These are phyloP conservation scores for Vigna nakashimae DNA, from an alignment of 306 rosid genomes.

Conservation along the genomic window DNA sequence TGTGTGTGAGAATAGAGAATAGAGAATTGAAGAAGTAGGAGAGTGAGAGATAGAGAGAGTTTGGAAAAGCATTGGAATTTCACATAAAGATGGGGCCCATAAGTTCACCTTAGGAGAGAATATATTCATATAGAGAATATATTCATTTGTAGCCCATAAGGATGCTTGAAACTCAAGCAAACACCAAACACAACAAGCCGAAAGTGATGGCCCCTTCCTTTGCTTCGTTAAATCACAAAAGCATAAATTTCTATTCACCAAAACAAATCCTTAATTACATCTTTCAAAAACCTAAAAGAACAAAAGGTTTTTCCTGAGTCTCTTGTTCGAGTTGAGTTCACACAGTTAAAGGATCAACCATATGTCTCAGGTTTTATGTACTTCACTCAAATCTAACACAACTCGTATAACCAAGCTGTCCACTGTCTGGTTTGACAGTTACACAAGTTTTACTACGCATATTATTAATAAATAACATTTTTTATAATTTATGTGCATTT, in stretches of 20 bases:
- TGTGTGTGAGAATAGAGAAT: too few species aligned
- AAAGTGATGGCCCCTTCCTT: slow-evolving; percentile 66
- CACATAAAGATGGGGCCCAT: slow-evolving; percentile 69
- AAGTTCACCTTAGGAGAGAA: slow-evolving; percentile 65
- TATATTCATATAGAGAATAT: slow-evolving; percentile 91
- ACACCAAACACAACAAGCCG: slow-evolving; percentile 51
- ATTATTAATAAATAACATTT: too few species aligned
- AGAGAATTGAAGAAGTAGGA: too few species aligned
- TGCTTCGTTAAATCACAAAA: slow-evolving; percentile 69
- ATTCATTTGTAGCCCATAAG: slow-evolving; percentile 69
- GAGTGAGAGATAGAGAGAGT: background rate
- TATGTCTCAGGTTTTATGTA: background rate
- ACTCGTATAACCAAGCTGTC: background rate
- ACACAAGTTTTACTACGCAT: too few species aligned
- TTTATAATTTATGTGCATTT: too few species aligned
- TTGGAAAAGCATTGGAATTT: slow-evolving; percentile 50
- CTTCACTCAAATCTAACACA: background rate
- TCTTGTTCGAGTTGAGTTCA: slow-evolving; percentile 31
- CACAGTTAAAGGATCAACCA: background rate
- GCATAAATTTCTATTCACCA: slow-evolving; percentile 10
- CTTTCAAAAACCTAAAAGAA: background rate
- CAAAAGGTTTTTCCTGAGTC: background rate
- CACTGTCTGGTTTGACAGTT: background rate
- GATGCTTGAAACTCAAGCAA: slow-evolving; percentile 99
- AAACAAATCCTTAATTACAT: background rate